These are phyloP conservation scores for Raffaelea ambrosiae DNA, from an alignment of 2,329 filamentous ascomycete genomes.

Conservation along the genomic window DNA sequence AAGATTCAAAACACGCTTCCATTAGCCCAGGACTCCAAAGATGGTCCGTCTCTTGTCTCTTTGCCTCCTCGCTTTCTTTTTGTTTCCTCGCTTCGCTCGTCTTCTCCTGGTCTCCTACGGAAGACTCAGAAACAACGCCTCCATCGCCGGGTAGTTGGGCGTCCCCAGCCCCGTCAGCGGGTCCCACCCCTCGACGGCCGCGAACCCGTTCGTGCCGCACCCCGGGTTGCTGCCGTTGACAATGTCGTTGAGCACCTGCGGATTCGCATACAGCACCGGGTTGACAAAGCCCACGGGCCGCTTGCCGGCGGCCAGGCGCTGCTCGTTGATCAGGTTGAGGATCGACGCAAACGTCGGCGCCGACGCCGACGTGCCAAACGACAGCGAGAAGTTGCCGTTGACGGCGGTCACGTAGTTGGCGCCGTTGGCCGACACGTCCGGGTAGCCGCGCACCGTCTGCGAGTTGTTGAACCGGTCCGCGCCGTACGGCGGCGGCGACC, in stretches of 20 bases:
- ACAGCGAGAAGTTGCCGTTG: slow-evolving; percentile 29
- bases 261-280: slow-evolving; percentile 20
- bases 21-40: too few species aligned
- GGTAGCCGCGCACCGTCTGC: slow-evolving; percentile 23
- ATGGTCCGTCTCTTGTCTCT: not conserved
- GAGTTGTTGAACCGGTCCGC: slow-evolving; percentile 29
- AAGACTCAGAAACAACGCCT: slow-evolving; percentile 17
- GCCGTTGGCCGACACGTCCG: slow-evolving; percentile 18
- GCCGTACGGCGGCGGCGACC: slow-evolving; percentile 30
- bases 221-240: slow-evolving; percentile 20
- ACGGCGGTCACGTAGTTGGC: slow-evolving; percentile 30
- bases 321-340: slow-evolving; percentile 55
- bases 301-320: slow-evolving; percentile 40
- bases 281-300: slow-evolving; percentile 26
- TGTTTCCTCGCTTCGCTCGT: too few species aligned
- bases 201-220: slow-evolving; percentile 22
- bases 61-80: not conserved
- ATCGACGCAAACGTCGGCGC: slow-evolving; percentile 50
- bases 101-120: slow-evolving; percentile 6
- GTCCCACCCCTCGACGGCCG: slow-evolving; percentile 19
- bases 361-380: slow-evolving; percentile 41
- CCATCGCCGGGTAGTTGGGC: slow-evolving; percentile 22
- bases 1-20: too few species aligned
- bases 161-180: slow-evolving; percentile 18
- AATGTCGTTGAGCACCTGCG: slow-evolving; percentile 21